Evolutionary conservation across 1,284 basidiomycete species (phyloP), one percentile per base, ranked within the genome.

Genomic region (Omphalotus olearius): DNA sequence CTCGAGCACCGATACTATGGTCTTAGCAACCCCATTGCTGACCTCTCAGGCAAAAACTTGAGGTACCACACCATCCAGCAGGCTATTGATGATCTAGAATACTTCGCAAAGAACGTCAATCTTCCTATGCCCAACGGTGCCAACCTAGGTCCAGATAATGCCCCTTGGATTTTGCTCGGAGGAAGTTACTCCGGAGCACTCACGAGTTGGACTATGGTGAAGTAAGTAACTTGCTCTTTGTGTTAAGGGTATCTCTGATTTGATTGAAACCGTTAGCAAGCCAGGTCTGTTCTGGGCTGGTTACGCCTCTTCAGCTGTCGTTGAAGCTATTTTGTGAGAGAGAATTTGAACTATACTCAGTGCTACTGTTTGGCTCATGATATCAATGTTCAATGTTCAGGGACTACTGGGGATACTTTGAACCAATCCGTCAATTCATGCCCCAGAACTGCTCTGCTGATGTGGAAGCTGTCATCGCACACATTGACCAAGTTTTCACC

Each of bases 391-490:
- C n/a, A n/a, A 30, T 28, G 6, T n/a, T 16, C 52, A 83, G 82
- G 1, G 71, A 86, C 60, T 87, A 78, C 62, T 87, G 85, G 78
- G 71, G 70, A 50, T 89, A 88, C 62, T 88, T 85, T 65, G 83
- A 85, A 56, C 84, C 84, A 14, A 78, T 86, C 55, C 76, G 79
- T 9, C 71, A 80, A 56, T 71, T 80, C 59, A 88, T 88, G 84
- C 83, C 85, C 0, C 60, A 71, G 57, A 88, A 89, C 64, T 89
- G 86, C 65, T 87, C 84, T 10, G 75, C 81, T 0, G 86, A 89
- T 59, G 75, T 88, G 23, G 67, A 84, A 62, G 75, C 75, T n/a
- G 84, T 83, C 16, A 77, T 88, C 54, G 60, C 73, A 1, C 75
- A 85, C 59, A 66, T 89, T 44, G 86, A 89, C 62, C 47, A 71